Percentiles rank a stretch among this genome's conserved stretches.
Evolutionary conservation across 805 yeast species (phyloP).

Genomic region (Cephaloascus fragrans): DNA sequence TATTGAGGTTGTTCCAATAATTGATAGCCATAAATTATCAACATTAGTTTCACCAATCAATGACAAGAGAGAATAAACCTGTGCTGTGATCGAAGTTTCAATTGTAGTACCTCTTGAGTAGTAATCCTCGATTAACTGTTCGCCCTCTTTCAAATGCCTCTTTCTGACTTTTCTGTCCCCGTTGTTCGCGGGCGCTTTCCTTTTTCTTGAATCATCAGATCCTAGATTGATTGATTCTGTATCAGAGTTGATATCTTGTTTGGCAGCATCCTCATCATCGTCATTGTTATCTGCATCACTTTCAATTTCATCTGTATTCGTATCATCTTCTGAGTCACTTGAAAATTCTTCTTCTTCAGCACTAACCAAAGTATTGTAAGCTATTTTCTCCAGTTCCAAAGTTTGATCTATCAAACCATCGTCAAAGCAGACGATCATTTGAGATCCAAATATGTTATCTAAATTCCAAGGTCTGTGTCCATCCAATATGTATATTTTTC

Average conservation of each 20-base stretch:
- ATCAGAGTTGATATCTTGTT: constrained; percentile 10
- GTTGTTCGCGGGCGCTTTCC: constrained; percentile 15
- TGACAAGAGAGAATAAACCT: constrained; percentile 70
- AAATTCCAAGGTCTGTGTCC: constrained; percentile 96
- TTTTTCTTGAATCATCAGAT: constrained; percentile 13
- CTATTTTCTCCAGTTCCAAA: constrained; percentile 43
- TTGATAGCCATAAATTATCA: constrained; percentile 73
- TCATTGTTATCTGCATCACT: constrained; percentile 9
- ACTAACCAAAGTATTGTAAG: constrained; percentile 46
- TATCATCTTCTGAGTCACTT: constrained; percentile 25
- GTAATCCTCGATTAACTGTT: constrained; percentile 57
- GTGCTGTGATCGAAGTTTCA: constrained; percentile 65
- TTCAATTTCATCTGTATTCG: constrained; percentile 15
- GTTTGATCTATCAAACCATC: constrained; percentile 69
- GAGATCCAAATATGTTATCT: constrained; percentile 83
- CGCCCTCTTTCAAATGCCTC: constrained; percentile 32
- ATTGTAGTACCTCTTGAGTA: constrained; percentile 79
- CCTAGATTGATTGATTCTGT: constrained; percentile 6
- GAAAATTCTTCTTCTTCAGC: constrained; percentile 24
- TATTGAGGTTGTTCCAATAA: constrained; percentile 80
- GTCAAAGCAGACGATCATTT: constrained; percentile 70
- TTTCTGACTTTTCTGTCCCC: constrained; percentile 28
- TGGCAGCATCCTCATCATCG: constrained; percentile 8
- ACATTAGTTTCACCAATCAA: constrained; percentile 72
- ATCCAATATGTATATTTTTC: constrained; percentile 76